Percentiles rank a stretch among this genome's conserved stretches.
Conservation (phyloP, 139 green algal species). For the Gonium pectorale region DNA sequence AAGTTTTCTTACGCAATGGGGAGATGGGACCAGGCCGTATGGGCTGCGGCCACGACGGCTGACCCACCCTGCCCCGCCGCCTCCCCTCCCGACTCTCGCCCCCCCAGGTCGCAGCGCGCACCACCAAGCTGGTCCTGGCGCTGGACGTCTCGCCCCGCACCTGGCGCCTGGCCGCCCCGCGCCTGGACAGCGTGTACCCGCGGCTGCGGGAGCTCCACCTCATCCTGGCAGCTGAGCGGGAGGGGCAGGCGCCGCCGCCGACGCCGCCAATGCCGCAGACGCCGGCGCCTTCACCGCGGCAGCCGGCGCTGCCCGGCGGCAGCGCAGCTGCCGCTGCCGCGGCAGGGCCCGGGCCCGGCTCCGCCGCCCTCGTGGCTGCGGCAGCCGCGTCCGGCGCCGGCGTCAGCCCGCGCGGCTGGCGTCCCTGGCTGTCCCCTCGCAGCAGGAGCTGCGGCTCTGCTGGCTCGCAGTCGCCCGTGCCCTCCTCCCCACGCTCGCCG, state of each 20-base stretch:
- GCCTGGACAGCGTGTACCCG: conserved; percentile 41
- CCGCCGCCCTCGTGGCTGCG: not conserved
- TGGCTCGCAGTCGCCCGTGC: too few relatives aligned
- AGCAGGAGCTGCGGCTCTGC: not conserved
- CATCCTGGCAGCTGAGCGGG: not conserved
- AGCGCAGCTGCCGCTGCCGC: too few relatives aligned
- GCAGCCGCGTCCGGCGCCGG: not conserved
- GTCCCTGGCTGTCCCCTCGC: too few relatives aligned
- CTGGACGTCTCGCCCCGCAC: conserved; percentile 26
- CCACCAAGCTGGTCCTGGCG: conserved; percentile 7
- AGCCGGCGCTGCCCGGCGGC: too few relatives aligned
- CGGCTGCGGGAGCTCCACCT: conserved; percentile 14
- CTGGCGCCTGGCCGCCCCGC: conserved; percentile 22
- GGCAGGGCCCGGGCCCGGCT: not conserved
- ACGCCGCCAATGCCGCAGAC: not conserved
- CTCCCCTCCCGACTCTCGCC: not conserved
- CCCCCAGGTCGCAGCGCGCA: conserved; percentile 21
- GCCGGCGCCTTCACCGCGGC: too few relatives aligned
- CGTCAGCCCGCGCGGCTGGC: not conserved
- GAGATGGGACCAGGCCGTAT: too few relatives aligned
- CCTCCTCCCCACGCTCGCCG: too few relatives aligned
- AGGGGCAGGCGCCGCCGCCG: not conserved
- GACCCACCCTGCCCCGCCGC: not conserved
- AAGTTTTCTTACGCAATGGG: too few relatives aligned
- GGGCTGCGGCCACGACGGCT: too few relatives aligned